Base-by-base conservation (phyloP, 192 early-diverging fungal genomes). In the Mortierella claussenii region DNA sequence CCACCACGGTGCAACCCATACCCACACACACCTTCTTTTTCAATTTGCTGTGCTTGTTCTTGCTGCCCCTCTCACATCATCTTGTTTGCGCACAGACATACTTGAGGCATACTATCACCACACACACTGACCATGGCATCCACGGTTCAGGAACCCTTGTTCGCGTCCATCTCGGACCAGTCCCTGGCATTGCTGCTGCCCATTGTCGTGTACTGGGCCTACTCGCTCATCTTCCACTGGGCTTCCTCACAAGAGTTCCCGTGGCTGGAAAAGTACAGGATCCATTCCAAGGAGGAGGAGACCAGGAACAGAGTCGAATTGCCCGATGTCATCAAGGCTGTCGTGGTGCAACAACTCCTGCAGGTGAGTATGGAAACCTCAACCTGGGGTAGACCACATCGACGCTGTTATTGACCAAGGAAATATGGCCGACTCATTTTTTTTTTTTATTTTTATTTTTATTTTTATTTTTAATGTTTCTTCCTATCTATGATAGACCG, bases 321-420 rank as follows among this genome's bases (percentile, higher is more conserved):
- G 18, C 18, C 57, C n/a, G 76, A 90, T 44, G 92, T 93, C 5
- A 59, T 92, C 51, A 62, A 63, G 51, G 81, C 82, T 45, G 89
- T 91, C 11, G 60, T 84, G 15, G 56, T 92, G n/a, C 90, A 92
- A 55, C 92, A 92, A 60, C 37, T 87, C 13, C 68, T 92, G 12
- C 92, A 93, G 70, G 79, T 81, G 31, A 58, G 45, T 6, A 24
- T n/a, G n/a, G n/a, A n/a, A n/a, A n/a, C n/a, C n/a, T n/a, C n/a
- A n/a, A n/a, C n/a, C n/a, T n/a, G n/a, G n/a, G n/a, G n/a, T n/a
- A n/a, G n/a, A n/a, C n/a, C n/a, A n/a, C n/a, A n/a, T n/a, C n/a
- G n/a, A n/a, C n/a, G n/a, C n/a, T n/a, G n/a, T n/a, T n/a, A n/a
- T n/a, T n/a, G n/a, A n/a, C n/a, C n/a, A n/a, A n/a, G n/a, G n/a